phyloP scores from a whole-genome alignment of 2,329 filamentous ascomycete genomes.

The Ophiostoma quercus region DNA sequence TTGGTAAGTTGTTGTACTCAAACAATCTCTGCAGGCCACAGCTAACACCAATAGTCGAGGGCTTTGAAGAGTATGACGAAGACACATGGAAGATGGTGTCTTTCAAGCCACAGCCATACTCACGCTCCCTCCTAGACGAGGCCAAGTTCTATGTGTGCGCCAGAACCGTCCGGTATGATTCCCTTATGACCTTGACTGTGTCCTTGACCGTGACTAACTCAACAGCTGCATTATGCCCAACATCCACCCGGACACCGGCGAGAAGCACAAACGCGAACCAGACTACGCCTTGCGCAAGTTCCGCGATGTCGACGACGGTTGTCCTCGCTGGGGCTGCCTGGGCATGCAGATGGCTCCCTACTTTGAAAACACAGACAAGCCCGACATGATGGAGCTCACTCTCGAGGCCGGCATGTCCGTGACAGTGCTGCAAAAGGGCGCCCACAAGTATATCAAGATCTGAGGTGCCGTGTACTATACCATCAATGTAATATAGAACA shows the following conservation, averaged over 20 bases:
- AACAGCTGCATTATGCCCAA: slow-evolving; percentile 61
- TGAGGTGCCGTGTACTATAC: slow-evolving; percentile 18
- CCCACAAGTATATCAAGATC: slow-evolving; percentile 40
- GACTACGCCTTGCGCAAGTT: slow-evolving; percentile 54
- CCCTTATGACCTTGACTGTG: slow-evolving; percentile 23
- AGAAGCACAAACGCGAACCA: slow-evolving; percentile 51
- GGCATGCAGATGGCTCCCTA: slow-evolving; percentile 63
- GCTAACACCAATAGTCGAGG: slow-evolving; percentile 37
- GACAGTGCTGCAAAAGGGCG: slow-evolving; percentile 43
- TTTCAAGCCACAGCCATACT: slow-evolving; percentile 44
- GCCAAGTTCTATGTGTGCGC: slow-evolving; percentile 53
- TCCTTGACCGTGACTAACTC: background rate
- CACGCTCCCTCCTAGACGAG: slow-evolving; percentile 41
- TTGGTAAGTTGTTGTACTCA: slow-evolving; percentile 36
- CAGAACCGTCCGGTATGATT: slow-evolving; percentile 51
- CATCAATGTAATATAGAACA: background rate
- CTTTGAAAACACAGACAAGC: slow-evolving; percentile 34
- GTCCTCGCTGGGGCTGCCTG: slow-evolving; percentile 51
- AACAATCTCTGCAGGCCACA: background rate
- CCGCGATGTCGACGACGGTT: slow-evolving; percentile 57
- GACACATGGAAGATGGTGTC: slow-evolving; percentile 61
- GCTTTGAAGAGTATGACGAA: slow-evolving; percentile 60
- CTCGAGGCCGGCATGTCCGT: slow-evolving; percentile 54
- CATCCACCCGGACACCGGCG: slow-evolving; percentile 57
- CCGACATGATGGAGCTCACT: slow-evolving; percentile 39